Percentiles rank a stretch among this genome's conserved stretches.
These are phyloP conservation scores for Apiosordaria backusii DNA, from an alignment of 495 filamentous ascomycete species.

Conservation along the genomic window DNA sequence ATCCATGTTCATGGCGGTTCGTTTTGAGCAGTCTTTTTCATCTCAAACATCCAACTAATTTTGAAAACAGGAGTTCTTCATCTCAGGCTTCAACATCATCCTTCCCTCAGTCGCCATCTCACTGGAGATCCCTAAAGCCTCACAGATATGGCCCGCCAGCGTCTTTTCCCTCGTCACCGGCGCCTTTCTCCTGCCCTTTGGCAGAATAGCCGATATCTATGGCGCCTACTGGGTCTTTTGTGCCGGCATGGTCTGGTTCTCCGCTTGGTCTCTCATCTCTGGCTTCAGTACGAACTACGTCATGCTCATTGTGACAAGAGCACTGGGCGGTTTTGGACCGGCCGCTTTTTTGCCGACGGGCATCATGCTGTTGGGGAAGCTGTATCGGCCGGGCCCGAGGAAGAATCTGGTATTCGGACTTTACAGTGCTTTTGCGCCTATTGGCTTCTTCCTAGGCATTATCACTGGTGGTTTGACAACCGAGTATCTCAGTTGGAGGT, in stretches of 20 bases:
- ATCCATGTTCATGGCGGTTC: constrained; percentile 68
- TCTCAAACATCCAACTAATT: neutral
- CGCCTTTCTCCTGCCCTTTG: constrained; percentile 71
- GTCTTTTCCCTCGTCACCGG: constrained; percentile 73
- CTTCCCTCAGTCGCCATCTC: constrained; percentile 62
- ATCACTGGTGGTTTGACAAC: constrained; percentile 71
- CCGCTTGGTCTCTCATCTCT: constrained; percentile 66
- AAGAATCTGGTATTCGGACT: constrained; percentile 84
- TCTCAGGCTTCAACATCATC: constrained; percentile 82
- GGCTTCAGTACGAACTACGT: constrained; percentile 67
- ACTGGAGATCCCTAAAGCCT: constrained; percentile 60
- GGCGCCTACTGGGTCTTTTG: constrained; percentile 73
- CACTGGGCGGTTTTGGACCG: constrained; percentile 73
- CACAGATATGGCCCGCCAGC: constrained; percentile 74
- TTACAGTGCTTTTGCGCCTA: constrained; percentile 71
- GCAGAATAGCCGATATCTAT: constrained; percentile 71
- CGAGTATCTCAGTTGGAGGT: constrained; percentile 63
- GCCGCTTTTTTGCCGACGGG: constrained; percentile 75
- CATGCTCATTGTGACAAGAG: constrained; percentile 74
- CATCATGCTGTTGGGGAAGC: constrained; percentile 74
- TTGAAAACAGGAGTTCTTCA: constrained; percentile 63
- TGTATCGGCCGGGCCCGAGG: constrained; percentile 77
- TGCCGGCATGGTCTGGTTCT: constrained; percentile 65
- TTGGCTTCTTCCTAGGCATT: constrained; percentile 81
- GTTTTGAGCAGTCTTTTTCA: constrained; percentile 18